Base-by-base conservation (phyloP, 108 stramenopile species). In the Epipyxis sp. region DNA sequence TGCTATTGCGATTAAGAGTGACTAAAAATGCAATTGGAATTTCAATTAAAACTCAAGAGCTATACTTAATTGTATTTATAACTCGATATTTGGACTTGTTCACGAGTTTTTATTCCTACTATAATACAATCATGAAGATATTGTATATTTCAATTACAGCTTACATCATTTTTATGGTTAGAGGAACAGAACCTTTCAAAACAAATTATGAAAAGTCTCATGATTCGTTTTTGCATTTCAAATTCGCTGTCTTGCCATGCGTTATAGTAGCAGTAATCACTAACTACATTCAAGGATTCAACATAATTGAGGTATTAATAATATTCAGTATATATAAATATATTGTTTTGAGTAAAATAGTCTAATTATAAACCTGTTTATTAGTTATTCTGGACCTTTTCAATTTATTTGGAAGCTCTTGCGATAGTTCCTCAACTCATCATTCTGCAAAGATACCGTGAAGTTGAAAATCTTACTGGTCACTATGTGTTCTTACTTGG, bases 401-500 rank as follows among this genome's bases (percentile, higher is more conserved):
- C 92, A 41, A 96, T 97, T 57, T 95, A 90, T 82, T 88, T 97
- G 67, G 98, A 99, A 80, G 84, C 93, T 29, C 79, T 98, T 69
- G 93, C 96, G 20, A 98, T 99, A 77, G 76, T 99, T 59, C 98
- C 98, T 13, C 98, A 99, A 80, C 84, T 99, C 42, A 94, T 98
- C 59, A 92, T 98, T 6, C 80, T 99, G 84, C 95, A 97, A 83
- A 90, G 96, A 25, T 97, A 93, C 83, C 87, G 95, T 34, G 96
- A 98, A 62, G 92, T 96, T 25, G 95, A 96, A 85, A 99, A 96
- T 88, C 85, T 99, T 76, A 98, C 97, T 20, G 94, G 94, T 30
- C 93, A 97, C 83, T 99, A 98, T 86, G 90, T 99, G 79, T 93
- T 96, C 82, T 91, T 94, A 77, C 92, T 99, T 91, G 98, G 97